Evolutionary conservation across 345 rosid species (phyloP), one percentile per base, ranked within the genome.

Genomic region (Boechera retrofracta): DNA sequence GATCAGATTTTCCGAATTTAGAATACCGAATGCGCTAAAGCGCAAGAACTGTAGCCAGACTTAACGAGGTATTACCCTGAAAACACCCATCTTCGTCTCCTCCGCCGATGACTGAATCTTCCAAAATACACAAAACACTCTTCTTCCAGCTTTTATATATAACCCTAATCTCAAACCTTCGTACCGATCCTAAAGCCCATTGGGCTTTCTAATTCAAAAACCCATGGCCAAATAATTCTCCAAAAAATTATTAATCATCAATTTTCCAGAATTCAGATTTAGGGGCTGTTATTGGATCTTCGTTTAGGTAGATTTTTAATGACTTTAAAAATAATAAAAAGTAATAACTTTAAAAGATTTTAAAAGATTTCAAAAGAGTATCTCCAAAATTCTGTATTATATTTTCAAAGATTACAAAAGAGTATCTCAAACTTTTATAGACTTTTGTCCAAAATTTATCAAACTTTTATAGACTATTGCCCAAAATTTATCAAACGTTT

Each of bases 81-180:
- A 80, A 47, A 56, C 71, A 2, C 77, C 84, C 86, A 80, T 83
- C 80, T 80, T 52, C 70, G 64, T 33, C 48, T 42, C 57, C 48
- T 31, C 57, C 69, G 69, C 77, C 69, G 70, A 55, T 64, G 29
- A 21, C 13, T 65, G 72, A 64, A 45, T 57, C 60, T 53, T 66
- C 73, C 52, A 33, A 26, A 13, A 44, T 31, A 31, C 58, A 0
- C 0, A 0, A 0, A 2, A 3, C 2, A 1, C 4, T 4, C 16
- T 35, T 56, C 13, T 28, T 36, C 51, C 59, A 7, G 67, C 7
- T 48, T n/a, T 7, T 47, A 36, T 48, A n/a, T 66, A 58, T 67
- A 74, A 58, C 79, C 79, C 79, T 76, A 75, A 67, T 57, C 45
- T 74, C 64, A 42, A 12, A 1, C 1, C 49, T 68, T 53, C 2